A percentile compares a stretch with the other conserved stretches of the same genome.
phyloP scores from a whole-genome alignment of 2,329 filamentous ascomycete genomes.

The Niveomyces coronatus region DNA sequence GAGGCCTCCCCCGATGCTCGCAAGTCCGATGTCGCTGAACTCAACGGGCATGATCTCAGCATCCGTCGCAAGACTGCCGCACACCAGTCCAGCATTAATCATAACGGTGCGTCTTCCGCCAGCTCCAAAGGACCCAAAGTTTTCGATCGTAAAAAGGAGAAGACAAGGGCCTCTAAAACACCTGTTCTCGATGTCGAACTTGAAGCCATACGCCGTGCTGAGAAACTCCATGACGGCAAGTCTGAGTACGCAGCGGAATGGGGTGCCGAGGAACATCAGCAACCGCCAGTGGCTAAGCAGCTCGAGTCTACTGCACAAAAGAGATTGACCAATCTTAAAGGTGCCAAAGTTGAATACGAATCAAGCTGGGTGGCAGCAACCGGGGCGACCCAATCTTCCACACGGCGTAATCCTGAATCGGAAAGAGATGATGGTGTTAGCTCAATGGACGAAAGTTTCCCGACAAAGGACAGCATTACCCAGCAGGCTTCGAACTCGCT shows the following conservation, averaged over 20 bases:
- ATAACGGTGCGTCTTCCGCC: no score
- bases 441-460: slow-evolving; percentile 34
- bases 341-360: slow-evolving; percentile 10
- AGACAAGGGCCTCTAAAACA: no score
- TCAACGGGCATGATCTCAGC: slow-evolving; percentile 4
- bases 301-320: slow-evolving; percentile 4
- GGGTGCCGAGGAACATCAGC: slow-evolving; percentile 7
- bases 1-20: background rate
- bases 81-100: slow-evolving; percentile 1
- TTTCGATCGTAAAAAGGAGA: no score
- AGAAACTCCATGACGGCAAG: slow-evolving; percentile 5
- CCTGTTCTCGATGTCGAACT: slow-evolving; percentile 1
- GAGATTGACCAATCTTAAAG: slow-evolving; percentile 3
- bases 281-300: slow-evolving; percentile 1
- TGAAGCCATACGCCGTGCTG: slow-evolving; percentile 5
- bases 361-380: slow-evolving; percentile 8
- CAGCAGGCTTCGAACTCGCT: slow-evolving; percentile 17
- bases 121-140: no score
- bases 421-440: slow-evolving; percentile 21
- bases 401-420: slow-evolving; percentile 8
- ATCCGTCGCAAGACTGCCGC: slow-evolving; percentile 4
- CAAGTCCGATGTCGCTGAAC: background rate
- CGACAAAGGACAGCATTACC: slow-evolving; percentile 16
- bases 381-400: background rate
- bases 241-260: slow-evolving; percentile 6